Evolutionary conservation across 805 yeast species (phyloP).

Genomic region (Hanseniaspora vineae): DNA sequence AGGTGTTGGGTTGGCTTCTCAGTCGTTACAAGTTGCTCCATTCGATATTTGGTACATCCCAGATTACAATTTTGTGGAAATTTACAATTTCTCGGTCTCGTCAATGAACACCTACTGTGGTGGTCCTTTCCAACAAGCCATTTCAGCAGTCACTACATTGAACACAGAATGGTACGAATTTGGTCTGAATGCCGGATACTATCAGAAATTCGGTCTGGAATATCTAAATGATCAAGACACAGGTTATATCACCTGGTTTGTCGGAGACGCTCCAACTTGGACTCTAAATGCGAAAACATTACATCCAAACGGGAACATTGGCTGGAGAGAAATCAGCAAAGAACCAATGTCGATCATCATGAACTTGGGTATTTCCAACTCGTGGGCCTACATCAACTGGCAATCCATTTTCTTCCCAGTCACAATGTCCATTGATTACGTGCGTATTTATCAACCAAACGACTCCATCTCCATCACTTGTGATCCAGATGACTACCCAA

Average conservation of each 20-base stretch:
- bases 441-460: slow-evolving; percentile 81
- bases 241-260: slow-evolving; percentile 79
- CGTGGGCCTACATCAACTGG: slow-evolving; percentile 95
- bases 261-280: slow-evolving; percentile 68
- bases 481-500: slow-evolving; percentile 80
- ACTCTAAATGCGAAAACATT: slow-evolving; percentile 63
- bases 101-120: slow-evolving; percentile 82
- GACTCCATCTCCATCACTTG: slow-evolving; percentile 54
- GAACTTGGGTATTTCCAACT: slow-evolving; percentile 82
- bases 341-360: slow-evolving; percentile 89
- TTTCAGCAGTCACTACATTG: slow-evolving; percentile 69
- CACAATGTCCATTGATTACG: slow-evolving; percentile 66
- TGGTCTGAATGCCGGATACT: slow-evolving; percentile 39
- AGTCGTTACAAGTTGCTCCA: slow-evolving; percentile 87
- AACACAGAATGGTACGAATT: slow-evolving; percentile 73
- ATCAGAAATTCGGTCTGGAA: slow-evolving; percentile 69
- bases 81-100: slow-evolving; percentile 57
- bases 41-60: slow-evolving; percentile 90
- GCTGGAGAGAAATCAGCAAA: slow-evolving; percentile 65
- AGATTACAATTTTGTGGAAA: slow-evolving; percentile 66
- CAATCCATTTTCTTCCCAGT: slow-evolving; percentile 65
- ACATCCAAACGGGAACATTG: slow-evolving; percentile 85
- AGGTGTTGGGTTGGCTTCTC: slow-evolving; percentile 72
- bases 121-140: slow-evolving; percentile 89
- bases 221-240: slow-evolving; percentile 52